Evolutionary conservation across 2,329 filamentous ascomycete genomes (phyloP).

Genomic region (Gaeumannomyces tritici): DNA sequence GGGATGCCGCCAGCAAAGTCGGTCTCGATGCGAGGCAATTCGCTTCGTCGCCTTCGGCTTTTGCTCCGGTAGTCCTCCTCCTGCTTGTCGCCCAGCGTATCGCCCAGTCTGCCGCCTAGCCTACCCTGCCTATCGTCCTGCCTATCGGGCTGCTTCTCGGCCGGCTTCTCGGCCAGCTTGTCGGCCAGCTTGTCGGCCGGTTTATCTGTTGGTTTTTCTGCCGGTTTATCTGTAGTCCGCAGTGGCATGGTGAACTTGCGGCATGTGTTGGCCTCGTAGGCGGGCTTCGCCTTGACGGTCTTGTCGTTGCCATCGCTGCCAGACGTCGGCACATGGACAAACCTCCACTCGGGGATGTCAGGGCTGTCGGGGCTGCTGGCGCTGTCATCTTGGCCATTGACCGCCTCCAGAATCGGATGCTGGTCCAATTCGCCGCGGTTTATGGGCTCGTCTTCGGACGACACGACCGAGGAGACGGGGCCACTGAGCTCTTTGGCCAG

Average conservation of each 20-base stretch:
- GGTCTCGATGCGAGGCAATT: constrained; percentile 36
- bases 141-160: background rate
- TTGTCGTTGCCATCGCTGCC: constrained; percentile 6
- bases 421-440: constrained; percentile 60
- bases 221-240: constrained; percentile 12
- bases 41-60: constrained; percentile 7
- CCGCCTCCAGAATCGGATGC: constrained; percentile 53
- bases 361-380: background rate
- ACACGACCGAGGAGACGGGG: constrained; percentile 17
- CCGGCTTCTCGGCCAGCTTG: background rate
- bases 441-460: constrained; percentile 43
- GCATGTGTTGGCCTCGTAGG: constrained; percentile 32
- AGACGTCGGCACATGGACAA: constrained; percentile 41
- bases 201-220: constrained; percentile 13
- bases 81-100: background rate
- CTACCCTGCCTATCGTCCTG: background rate
- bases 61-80: background rate
- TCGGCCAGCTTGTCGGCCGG: constrained; percentile 2
- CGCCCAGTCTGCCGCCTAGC: background rate
- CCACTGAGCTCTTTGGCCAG: constrained; percentile 50
- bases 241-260: constrained; percentile 23
- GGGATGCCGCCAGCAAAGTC: constrained; percentile 14
- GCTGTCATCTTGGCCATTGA: constrained; percentile 24
- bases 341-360: constrained; percentile 58
- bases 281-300: constrained; percentile 6